phyloP scores from a whole-genome alignment of 495 filamentous ascomycete species.

The Talaromyces stipitatus region DNA sequence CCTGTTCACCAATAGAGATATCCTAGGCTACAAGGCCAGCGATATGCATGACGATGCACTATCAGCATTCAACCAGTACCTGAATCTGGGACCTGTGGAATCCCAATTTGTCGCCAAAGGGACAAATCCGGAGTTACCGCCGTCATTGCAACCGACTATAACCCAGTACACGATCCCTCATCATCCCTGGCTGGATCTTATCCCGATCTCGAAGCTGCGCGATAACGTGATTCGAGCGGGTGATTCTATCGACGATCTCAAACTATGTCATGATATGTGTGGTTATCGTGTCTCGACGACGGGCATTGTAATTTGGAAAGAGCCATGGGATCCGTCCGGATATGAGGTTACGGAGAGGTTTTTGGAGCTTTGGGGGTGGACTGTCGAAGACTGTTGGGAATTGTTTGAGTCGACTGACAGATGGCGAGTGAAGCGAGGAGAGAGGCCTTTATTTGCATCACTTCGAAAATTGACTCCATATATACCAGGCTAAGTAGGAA shows the following conservation, averaged over 20 bases:
- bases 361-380: conserved; percentile 29
- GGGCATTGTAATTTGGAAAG: conserved; percentile 36
- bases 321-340: conserved; percentile 30
- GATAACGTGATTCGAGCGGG: conserved; percentile 28
- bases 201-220: conserved; percentile 26
- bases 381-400: conserved; percentile 28
- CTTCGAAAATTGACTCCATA: background rate
- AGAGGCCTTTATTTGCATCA: conserved; percentile 16
- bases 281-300: conserved; percentile 9
- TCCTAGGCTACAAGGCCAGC: conserved; percentile 12
- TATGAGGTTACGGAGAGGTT: conserved; percentile 40
- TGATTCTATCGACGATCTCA: conserved; percentile 32
- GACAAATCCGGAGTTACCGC: conserved; percentile 9
- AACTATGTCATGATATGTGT: conserved; percentile 31
- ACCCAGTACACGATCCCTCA: conserved; percentile 29
- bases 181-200: conserved; percentile 32
- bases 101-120: background rate
- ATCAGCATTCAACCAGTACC: conserved; percentile 15
- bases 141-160: conserved; percentile 24
- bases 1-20: conserved; percentile 14
- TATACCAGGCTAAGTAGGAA: no score
- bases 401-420: conserved; percentile 33
- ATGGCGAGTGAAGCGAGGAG: conserved; percentile 29
- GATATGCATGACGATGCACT: conserved; percentile 17
- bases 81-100: background rate